phyloP scores from a whole-genome alignment of 2,329 filamentous ascomycete genomes.

The Blastomyces parvus region DNA sequence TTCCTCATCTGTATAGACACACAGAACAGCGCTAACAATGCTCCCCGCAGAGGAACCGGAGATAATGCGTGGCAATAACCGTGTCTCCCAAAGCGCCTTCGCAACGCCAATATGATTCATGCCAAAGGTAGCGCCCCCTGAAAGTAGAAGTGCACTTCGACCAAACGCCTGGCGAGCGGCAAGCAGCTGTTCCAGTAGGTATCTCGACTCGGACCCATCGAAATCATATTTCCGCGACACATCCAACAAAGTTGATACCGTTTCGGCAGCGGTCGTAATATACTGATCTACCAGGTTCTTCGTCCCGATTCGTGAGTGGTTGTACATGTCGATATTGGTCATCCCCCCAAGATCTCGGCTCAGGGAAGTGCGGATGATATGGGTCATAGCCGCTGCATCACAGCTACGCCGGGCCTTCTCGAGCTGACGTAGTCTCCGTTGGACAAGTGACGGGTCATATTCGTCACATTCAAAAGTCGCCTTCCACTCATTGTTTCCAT shows the following conservation, averaged over 20 bases:
- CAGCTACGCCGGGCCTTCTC: constrained; percentile 62
- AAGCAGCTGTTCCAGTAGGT: constrained; percentile 59
- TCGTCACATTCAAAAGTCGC: constrained; percentile 54
- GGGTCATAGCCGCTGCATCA: constrained; percentile 68
- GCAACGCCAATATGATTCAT: constrained; percentile 88
- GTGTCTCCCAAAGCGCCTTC: constrained; percentile 66
- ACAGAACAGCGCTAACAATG: constrained; percentile 73
- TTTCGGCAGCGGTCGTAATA: constrained; percentile 66
- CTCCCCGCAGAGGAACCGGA: constrained; percentile 81
- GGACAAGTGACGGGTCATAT: constrained; percentile 62
- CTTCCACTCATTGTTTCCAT: constrained; percentile 79
- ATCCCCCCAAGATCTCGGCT: constrained; percentile 77
- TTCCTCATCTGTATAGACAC: constrained; percentile 67
- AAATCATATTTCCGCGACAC: constrained; percentile 43
- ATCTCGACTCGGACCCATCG: constrained; percentile 49
- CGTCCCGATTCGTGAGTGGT: constrained; percentile 74
- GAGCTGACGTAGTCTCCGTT: constrained; percentile 59
- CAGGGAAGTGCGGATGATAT: constrained; percentile 68
- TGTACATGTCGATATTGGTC: constrained; percentile 73
- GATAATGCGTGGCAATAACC: constrained; percentile 72
- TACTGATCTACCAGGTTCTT: constrained; percentile 82
- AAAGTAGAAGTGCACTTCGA: constrained; percentile 71
- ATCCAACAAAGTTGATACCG: constrained; percentile 62
- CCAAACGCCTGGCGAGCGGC: constrained; percentile 71
- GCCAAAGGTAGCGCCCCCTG: constrained; percentile 79